Evolutionary conservation across 345 rosid genomes (phyloP).

Genomic region (Rhodamnia argentea): DNA sequence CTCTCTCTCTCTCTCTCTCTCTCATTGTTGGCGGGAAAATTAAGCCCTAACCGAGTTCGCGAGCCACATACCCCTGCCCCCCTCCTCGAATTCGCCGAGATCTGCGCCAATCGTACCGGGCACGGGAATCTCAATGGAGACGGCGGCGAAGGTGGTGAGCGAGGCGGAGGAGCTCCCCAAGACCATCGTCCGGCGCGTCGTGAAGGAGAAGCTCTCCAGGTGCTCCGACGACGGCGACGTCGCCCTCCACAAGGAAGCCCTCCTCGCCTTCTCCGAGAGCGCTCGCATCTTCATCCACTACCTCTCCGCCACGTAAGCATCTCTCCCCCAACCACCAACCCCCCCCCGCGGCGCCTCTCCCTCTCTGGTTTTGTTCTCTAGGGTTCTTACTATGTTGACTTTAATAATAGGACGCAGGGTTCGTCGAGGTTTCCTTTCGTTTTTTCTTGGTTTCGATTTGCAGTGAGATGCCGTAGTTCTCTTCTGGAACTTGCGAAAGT

Average conservation of each 20-base stretch:
- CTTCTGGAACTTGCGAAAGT: background rate
- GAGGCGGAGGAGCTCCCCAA: slow-evolving; percentile 75
- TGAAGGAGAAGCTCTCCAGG: slow-evolving; percentile 69
- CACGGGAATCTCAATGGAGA: background rate
- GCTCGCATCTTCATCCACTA: slow-evolving; percentile 73
- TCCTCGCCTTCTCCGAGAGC: slow-evolving; percentile 57
- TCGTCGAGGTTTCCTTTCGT: background rate
- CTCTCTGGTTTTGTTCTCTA: background rate
- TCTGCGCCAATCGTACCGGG: background rate
- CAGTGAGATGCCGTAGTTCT: background rate
- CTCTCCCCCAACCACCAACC: too few relatives aligned
- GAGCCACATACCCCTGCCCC: background rate
- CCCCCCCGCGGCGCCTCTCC: too few relatives aligned
- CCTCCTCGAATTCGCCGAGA: background rate
- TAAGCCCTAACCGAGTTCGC: background rate
- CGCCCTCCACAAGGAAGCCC: slow-evolving; percentile 45
- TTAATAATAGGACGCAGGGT: background rate
- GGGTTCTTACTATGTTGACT: background rate
- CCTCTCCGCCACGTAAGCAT: slow-evolving; percentile 57
- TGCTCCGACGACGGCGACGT: slow-evolving; percentile 63
- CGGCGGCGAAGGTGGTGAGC: slow-evolving; percentile 41
- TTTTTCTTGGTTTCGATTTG: background rate
- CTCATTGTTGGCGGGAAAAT: background rate
- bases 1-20: background rate
- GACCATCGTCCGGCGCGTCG: slow-evolving; percentile 82